Evolutionary conservation across 306 rosid genomes (phyloP).

Genomic region (Citrullus colocynthis): DNA sequence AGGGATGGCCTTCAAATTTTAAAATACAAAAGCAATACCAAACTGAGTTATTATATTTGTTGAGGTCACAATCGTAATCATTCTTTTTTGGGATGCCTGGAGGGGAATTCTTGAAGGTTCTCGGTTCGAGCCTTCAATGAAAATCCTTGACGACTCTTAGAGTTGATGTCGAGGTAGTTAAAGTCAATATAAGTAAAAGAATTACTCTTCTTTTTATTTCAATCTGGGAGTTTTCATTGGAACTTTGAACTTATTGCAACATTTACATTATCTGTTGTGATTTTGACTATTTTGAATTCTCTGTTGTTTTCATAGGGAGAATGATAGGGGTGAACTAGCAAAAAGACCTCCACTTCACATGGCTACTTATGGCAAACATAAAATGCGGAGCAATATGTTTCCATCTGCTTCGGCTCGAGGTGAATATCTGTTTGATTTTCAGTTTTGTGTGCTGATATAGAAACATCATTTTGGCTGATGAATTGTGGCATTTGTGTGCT

Average conservation of each 20-base stretch:
- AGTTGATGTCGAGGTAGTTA: neutral
- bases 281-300: neutral
- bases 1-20: neutral
- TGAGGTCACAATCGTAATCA: neutral
- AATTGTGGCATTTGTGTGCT: slow-evolving; percentile 1
- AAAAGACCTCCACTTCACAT: slow-evolving; percentile 6
- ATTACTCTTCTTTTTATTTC: neutral
- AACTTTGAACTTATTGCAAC: neutral
- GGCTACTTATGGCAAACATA: slow-evolving; percentile 4
- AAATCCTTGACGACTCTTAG: neutral
- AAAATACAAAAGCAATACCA: neutral
- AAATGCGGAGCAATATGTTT: slow-evolving; percentile 10
- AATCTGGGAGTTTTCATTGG: neutral
- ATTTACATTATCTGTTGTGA: neutral
- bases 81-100: neutral
- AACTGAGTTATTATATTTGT: neutral
- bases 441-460: neutral
- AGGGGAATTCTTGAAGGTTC: neutral
- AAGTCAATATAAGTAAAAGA: neutral
- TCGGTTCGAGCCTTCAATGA: neutral
- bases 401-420: slow-evolving; percentile 40
- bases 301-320: slow-evolving; percentile 18
- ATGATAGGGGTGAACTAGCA: slow-evolving; percentile 3
- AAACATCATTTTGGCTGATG: neutral
- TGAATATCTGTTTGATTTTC: slow-evolving; percentile 6